These are phyloP conservation scores for Agaricus subrufescens DNA, from an alignment of 768 basidiomycete genomes.

Conservation along the genomic window DNA sequence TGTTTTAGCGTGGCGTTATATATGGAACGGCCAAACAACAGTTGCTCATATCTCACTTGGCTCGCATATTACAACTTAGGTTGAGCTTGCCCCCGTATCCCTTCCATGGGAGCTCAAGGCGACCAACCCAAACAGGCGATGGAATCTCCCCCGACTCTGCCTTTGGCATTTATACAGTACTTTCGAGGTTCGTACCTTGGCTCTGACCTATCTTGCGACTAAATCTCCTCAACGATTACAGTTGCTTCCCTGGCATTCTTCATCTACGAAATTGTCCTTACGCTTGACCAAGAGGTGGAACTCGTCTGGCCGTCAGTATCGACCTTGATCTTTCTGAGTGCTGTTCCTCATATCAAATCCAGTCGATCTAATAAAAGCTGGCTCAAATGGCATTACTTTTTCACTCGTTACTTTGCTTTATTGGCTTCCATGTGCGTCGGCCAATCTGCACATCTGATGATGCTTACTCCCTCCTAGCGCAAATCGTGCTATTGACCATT, in stretches of 20 bases:
- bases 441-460: not conserved
- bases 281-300: constrained; percentile 30
- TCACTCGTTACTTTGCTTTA: constrained; percentile 25
- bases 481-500: constrained; percentile 18
- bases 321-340: not conserved
- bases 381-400: constrained; percentile 26
- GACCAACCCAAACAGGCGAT: not conserved
- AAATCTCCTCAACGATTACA: constrained; percentile 7
- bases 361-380: constrained; percentile 18
- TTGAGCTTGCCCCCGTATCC: not conserved
- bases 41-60: not conserved
- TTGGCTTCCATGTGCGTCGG: constrained; percentile 20
- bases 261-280: constrained; percentile 28
- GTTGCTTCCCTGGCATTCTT: constrained; percentile 28
- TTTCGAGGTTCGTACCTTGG: constrained; percentile 16
- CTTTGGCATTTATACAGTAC: constrained; percentile 13
- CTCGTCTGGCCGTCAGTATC: constrained; percentile 29
- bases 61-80: not conserved
- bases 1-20: constrained; percentile 5
- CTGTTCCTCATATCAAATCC: not conserved
- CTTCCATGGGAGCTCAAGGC: not conserved
- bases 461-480: constrained; percentile 11
- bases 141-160: not conserved
- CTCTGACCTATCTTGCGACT: too few relatives aligned
- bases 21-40: constrained; percentile 3